Evolutionary conservation across 2,329 filamentous ascomycete genomes (phyloP).

Genomic region (Dryadomyces quercivorus): DNA sequence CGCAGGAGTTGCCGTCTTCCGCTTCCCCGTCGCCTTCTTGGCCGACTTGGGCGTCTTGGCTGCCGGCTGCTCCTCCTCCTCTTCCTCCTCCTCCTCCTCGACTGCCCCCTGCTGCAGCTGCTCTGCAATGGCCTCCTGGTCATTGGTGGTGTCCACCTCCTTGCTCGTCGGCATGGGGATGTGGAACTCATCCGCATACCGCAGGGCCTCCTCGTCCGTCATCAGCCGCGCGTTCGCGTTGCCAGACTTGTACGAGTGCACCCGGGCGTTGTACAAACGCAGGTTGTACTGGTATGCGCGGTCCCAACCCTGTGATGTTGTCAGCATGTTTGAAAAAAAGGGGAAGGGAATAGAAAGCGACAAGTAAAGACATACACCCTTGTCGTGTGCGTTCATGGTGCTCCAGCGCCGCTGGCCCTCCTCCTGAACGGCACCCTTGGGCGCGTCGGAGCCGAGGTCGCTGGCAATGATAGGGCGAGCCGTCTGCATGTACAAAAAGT

Average conservation of each 20-base stretch:
- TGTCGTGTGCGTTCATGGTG: slow-evolving; percentile 61
- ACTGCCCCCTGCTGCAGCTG: slow-evolving; percentile 37
- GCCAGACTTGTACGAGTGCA: slow-evolving; percentile 51
- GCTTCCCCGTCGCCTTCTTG: slow-evolving; percentile 36
- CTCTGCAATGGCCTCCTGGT: slow-evolving; percentile 46
- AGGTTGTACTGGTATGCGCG: slow-evolving; percentile 57
- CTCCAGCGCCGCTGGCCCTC: slow-evolving; percentile 83
- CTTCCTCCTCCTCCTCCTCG: slow-evolving; percentile 27
- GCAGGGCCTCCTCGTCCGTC: slow-evolving; percentile 46
- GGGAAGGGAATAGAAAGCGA: neutral
- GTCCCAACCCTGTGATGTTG: slow-evolving; percentile 39
- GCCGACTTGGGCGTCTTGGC: slow-evolving; percentile 48
- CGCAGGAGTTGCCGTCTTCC: slow-evolving; percentile 39
- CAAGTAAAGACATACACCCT: slow-evolving; percentile 34
- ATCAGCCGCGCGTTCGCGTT: slow-evolving; percentile 48
- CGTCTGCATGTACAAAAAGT: slow-evolving; percentile 88
- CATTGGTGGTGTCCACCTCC: slow-evolving; percentile 30
- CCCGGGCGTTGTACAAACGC: slow-evolving; percentile 51
- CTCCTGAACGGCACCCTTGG: slow-evolving; percentile 76
- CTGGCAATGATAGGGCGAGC: slow-evolving; percentile 71
- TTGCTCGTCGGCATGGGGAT: slow-evolving; percentile 41
- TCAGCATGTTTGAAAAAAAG: neutral
- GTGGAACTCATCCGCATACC: slow-evolving; percentile 46
- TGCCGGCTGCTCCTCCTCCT: slow-evolving; percentile 29
- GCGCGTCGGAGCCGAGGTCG: slow-evolving; percentile 62